Evolutionary conservation across 2,329 filamentous ascomycete species (phyloP).

Genomic region (Pseudogymnoascus sp.): DNA sequence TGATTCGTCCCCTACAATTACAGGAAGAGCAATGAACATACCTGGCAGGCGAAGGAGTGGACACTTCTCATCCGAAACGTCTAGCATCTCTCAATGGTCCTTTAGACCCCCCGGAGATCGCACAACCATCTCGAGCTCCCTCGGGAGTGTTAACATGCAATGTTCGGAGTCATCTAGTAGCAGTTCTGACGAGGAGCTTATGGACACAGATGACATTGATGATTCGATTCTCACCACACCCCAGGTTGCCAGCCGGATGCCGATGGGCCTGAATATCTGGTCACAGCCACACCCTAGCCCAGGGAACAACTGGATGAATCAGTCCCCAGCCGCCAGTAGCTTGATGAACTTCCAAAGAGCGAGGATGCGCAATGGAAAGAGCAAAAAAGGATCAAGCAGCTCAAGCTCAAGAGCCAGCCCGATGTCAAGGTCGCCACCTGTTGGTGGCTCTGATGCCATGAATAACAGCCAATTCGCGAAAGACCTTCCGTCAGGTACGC

Average conservation of each 20-base stretch:
- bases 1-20: conserved; percentile 81
- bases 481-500: conserved; percentile 40
- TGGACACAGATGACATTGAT: conserved; percentile 67
- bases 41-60: conserved; percentile 43
- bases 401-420: conserved; percentile 63
- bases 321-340: conserved; percentile 65
- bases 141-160: conserved; percentile 48
- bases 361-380: conserved; percentile 51
- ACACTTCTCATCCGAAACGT: conserved; percentile 38
- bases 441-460: conserved; percentile 30
- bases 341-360: conserved; percentile 71
- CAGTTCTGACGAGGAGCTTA: conserved; percentile 60
- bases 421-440: conserved; percentile 72
- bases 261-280: conserved; percentile 29
- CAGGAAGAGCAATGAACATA: conserved; percentile 61
- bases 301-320: conserved; percentile 55
- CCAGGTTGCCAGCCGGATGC: conserved; percentile 58
- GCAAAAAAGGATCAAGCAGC: conserved; percentile 60
- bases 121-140: conserved; percentile 67
- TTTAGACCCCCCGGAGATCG: conserved; percentile 63
- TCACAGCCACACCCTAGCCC: conserved; percentile 39
- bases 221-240: conserved; percentile 80
- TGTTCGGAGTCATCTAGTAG: conserved; percentile 72
- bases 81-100: conserved; percentile 56
- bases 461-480: conserved; percentile 44